phyloP scores from a whole-genome alignment of 148 eudicot species.

The Polygonum maritimum region DNA sequence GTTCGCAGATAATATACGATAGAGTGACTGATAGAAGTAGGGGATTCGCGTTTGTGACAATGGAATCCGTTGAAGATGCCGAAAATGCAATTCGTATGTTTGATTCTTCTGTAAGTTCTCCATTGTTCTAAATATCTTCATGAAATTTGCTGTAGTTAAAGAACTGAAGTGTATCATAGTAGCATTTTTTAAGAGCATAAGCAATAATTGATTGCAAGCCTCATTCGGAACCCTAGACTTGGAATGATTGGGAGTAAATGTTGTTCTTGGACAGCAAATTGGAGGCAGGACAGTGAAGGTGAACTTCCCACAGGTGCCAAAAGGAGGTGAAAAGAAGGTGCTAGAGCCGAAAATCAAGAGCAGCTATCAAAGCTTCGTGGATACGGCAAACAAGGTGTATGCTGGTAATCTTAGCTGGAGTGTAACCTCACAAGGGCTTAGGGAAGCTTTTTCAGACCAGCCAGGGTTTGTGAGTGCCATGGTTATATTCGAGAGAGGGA shows the following conservation, averaged over 20 bases:
- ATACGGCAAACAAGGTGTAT: constrained; percentile 78
- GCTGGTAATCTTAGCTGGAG: constrained; percentile 81
- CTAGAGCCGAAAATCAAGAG: constrained; percentile 46
- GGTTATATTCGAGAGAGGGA: constrained; percentile 63
- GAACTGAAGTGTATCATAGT: not conserved
- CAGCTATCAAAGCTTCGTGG: constrained; percentile 48
- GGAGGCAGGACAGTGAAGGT: constrained; percentile 85
- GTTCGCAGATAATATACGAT: constrained; percentile 68
- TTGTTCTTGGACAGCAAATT: constrained; percentile 40
- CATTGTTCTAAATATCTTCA: not conserved
- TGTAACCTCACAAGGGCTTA: constrained; percentile 58
- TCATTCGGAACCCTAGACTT: not conserved
- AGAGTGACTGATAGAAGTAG: constrained; percentile 85
- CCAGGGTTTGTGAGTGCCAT: constrained; percentile 71
- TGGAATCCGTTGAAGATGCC: constrained; percentile 68
- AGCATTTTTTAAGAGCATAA: not conserved
- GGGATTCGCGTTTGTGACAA: constrained; percentile 85
- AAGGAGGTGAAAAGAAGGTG: constrained; percentile 76
- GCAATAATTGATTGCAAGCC: too few species aligned
- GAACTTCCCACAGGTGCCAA: constrained; percentile 93
- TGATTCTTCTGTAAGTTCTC: constrained; percentile 73
- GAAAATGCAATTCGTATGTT: constrained; percentile 68
- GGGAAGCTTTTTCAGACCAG: constrained; percentile 50
- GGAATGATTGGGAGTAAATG: not conserved
- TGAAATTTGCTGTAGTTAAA: too few species aligned